Percentiles rank a stretch among this genome's conserved stretches.
Evolutionary conservation across 163 green algal genomes (phyloP).

Genomic region (Scenedesmus sp.): DNA sequence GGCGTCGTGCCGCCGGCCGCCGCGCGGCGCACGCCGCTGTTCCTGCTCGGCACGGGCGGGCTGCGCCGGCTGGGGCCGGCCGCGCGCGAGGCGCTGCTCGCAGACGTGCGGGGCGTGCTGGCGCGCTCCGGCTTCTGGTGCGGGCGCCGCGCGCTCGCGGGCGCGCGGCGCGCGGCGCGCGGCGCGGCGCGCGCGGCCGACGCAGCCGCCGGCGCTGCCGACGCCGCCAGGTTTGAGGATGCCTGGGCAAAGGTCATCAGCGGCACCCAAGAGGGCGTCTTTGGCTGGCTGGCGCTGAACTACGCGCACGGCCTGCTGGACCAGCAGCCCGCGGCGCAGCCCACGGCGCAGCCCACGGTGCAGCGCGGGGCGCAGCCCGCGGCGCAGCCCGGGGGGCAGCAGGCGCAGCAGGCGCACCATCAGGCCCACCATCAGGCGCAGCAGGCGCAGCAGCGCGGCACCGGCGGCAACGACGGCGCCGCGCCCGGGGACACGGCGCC

Average conservation of each 20-base stretch:
- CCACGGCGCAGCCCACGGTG: no score
- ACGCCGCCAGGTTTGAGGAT: conserved; percentile 62
- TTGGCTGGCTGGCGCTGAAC: conserved; percentile 86
- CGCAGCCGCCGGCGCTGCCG: not conserved
- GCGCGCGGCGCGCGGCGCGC: not conserved
- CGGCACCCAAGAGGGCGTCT: conserved; percentile 80
- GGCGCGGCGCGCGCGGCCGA: no score
- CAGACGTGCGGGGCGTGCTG: conserved; percentile 47
- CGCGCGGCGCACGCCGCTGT: conserved; percentile 61
- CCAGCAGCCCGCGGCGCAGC: no score
- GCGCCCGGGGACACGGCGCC: not conserved
- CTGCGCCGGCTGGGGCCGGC: conserved; percentile 63
- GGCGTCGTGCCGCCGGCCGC: conserved; percentile 64
- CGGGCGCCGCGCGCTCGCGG: not conserved
- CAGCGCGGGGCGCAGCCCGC: no score
- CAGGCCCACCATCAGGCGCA: conserved; percentile 3
- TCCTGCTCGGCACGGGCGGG: conserved; percentile 80
- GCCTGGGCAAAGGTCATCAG: conserved; percentile 72
- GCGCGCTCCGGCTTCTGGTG: conserved; percentile 63
- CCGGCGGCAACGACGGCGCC: not conserved
- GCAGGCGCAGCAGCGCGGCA: conserved; percentile 6
- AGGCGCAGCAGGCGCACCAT: not conserved
- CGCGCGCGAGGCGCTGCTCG: conserved; percentile 54
- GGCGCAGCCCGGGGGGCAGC: not conserved
- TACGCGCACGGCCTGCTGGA: conserved; percentile 62